Base-by-base conservation (phyloP, 2,329 filamentous ascomycete genomes). In the Akanthomyces muscarius region DNA sequence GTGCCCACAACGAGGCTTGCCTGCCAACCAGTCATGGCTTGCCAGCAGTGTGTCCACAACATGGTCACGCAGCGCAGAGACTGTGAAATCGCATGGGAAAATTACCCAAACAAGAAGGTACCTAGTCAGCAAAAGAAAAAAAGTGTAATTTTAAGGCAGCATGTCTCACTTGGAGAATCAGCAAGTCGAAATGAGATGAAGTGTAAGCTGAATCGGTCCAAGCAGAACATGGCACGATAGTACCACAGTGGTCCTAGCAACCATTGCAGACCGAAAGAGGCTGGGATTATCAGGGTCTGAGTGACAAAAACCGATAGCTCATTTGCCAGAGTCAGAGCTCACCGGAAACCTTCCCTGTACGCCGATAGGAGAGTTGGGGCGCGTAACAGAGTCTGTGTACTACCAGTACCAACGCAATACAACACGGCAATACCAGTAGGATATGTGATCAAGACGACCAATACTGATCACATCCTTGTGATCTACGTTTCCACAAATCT, bases 401-500 rank as follows among this genome's bases (percentile, higher is more conserved):
- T 21, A 36, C 33, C 23, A 50, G 36, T 7, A 16, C 28, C 33
- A 5, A 30, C 3, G 8, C 13, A 23, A 23, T 36, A 23, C 45
- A 11, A 36, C 33, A 36, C 10, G 30, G 30, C 30, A 36, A 36
- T 3, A 10, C 5, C 33, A 11, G 33, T 11, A 6, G 25, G 42
- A 36, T 36, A 33, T 36, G 25, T 38, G 21, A 42, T 28, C 18
- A 16, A 25, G 33, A n/a, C 45, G 30, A 30, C 14, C 25, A 36
- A 28, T 59, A 18, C 50, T 48, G 10, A 21, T 11, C 50, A 41
- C 23, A n/a, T 47, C 59, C 48, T 38, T 18, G 38, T 55, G 30
- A 61, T 61, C 59, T 55, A 38, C 51, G 30, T 55, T 45, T 54
- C 30, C 59, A 30, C 51, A 38, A 47, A 48, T 30, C 2, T 55